Evolutionary conservation across 148 eudicot species (phyloP).

Genomic region (Dysphania ambrosioides): DNA sequence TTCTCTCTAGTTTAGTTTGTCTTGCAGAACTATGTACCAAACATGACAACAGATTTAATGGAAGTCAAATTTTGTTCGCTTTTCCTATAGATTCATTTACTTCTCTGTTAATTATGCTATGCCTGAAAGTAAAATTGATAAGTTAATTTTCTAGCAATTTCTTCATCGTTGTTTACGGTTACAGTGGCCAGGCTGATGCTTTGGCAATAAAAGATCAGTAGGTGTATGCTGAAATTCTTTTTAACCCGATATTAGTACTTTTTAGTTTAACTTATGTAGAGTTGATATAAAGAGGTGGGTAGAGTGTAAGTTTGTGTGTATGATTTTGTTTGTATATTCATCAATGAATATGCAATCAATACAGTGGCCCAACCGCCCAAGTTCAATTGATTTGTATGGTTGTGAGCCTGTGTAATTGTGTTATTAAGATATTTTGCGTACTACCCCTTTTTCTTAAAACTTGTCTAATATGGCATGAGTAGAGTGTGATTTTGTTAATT

Average conservation of each 20-base stretch:
- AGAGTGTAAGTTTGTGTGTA: background rate
- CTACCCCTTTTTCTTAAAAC: too few species aligned
- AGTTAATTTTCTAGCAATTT: background rate
- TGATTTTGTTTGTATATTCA: background rate
- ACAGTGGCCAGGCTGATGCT: background rate
- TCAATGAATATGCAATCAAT: background rate
- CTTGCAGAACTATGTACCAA: constrained; percentile 22
- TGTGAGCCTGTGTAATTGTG: background rate
- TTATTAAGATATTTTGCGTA: background rate
- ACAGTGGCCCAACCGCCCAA: too few species aligned
- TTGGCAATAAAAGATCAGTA: background rate
- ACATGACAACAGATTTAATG: constrained; percentile 11
- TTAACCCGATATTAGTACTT: background rate
- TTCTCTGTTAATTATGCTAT: background rate
- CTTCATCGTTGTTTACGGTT: background rate
- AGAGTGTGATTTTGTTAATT: too few species aligned
- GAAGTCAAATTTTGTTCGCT: background rate
- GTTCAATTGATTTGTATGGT: background rate
- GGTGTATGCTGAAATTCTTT: background rate
- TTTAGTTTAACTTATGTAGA: background rate
- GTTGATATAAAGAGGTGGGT: background rate
- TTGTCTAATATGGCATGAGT: too few species aligned
- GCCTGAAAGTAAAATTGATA: background rate
- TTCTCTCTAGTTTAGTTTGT: constrained; percentile 45
- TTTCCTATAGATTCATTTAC: background rate